phyloP scores from a whole-genome alignment of 2,329 filamentous ascomycete species.

The Fusarium fujikuroi region DNA sequence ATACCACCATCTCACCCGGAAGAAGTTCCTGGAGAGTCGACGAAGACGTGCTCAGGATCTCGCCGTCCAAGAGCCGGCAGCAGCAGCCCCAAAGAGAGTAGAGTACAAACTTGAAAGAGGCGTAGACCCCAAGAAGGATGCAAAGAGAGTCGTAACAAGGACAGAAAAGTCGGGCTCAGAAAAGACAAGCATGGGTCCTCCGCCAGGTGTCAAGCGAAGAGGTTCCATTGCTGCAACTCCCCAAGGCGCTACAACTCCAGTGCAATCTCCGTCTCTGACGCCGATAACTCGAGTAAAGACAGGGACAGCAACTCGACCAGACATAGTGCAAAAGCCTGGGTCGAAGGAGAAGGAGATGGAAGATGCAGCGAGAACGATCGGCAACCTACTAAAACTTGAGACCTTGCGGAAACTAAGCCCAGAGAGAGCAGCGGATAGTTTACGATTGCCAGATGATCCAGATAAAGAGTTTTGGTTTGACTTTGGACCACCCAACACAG shows the following conservation, averaged over 20 bases:
- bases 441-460: not conserved
- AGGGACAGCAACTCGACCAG: not conserved
- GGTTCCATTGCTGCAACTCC: not conserved
- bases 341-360: not conserved
- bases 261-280: not conserved
- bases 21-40: not conserved
- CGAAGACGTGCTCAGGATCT: not conserved
- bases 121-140: not conserved
- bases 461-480: not conserved
- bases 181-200: not conserved
- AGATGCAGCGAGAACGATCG: not conserved
- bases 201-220: not conserved
- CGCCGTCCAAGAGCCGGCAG: not conserved
- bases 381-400: not conserved
- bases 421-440: not conserved
- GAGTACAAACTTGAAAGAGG: not conserved
- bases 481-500: not conserved
- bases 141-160: not conserved
- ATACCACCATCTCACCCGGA: not conserved
- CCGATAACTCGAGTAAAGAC: not conserved
- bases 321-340: accelerated
- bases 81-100: not conserved
- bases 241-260: not conserved
- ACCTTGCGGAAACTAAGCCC: not conserved
- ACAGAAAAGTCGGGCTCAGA: not conserved